These are phyloP conservation scores for Hygrophorus pudorinus DNA, from an alignment of 768 basidiomycete species.

Conservation along the genomic window DNA sequence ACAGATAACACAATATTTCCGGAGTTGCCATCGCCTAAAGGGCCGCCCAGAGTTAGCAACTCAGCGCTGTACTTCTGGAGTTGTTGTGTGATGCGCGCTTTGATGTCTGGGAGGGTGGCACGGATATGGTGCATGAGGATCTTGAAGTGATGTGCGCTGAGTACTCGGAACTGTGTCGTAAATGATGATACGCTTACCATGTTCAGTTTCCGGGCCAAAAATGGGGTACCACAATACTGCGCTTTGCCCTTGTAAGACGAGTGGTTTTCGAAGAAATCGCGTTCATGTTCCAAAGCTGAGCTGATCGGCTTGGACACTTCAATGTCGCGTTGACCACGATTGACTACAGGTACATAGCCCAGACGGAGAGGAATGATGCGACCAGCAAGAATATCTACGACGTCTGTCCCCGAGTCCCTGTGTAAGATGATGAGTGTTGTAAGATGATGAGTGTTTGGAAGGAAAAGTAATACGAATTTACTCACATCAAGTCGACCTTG, in stretches of 20 bases:
- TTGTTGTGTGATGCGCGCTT: slow-evolving; percentile 86
- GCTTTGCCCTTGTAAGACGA: slow-evolving; percentile 88
- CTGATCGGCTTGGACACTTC: slow-evolving; percentile 80
- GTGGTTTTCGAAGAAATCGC: slow-evolving; percentile 92
- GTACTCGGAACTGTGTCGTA: not conserved
- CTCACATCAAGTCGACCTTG: slow-evolving; percentile 96
- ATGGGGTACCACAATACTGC: slow-evolving; percentile 95
- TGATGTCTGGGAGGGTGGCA: slow-evolving; percentile 94
- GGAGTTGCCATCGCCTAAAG: slow-evolving; percentile 74
- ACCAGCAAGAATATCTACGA: slow-evolving; percentile 97
- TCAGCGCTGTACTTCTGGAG: slow-evolving; percentile 84
- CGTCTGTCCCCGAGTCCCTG: slow-evolving; percentile 96
- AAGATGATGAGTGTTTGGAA: slow-evolving; percentile 5
- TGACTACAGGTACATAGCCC: slow-evolving; percentile 98
- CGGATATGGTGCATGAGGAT: slow-evolving; percentile 99
- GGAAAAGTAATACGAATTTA: slow-evolving; percentile 9
- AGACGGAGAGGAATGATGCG: slow-evolving; percentile 92
- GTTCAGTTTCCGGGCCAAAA: slow-evolving; percentile 90
- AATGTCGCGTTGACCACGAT: slow-evolving; percentile 96
- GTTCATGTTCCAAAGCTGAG: slow-evolving; percentile 80
- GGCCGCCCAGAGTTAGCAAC: slow-evolving; percentile 75
- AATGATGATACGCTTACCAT: slow-evolving; percentile 45
- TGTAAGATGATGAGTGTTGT: slow-evolving; percentile 7
- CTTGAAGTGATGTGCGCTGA: slow-evolving; percentile 17
- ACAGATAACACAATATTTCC: slow-evolving; percentile 90